phyloP scores from a whole-genome alignment of 306 rosid genomes.

The Prunus salicina region DNA sequence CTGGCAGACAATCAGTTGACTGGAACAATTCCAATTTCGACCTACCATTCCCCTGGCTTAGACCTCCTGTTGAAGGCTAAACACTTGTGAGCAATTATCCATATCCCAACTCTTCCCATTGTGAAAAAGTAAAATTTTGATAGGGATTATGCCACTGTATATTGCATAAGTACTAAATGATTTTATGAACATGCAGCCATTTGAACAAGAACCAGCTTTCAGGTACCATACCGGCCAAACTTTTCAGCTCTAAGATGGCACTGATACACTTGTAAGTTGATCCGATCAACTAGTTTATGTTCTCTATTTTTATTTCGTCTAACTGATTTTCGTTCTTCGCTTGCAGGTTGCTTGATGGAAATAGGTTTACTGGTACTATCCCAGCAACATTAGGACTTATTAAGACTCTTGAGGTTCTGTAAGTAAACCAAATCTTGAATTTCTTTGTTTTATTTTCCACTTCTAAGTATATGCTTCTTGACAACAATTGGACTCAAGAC shows the following conservation, averaged over 20 bases:
- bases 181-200: conserved; percentile 58
- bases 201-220: conserved; percentile 85
- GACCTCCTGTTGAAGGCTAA: conserved; percentile 75
- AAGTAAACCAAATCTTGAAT: conserved; percentile 44
- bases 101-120: neutral
- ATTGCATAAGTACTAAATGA: neutral
- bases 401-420: conserved; percentile 80
- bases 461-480: neutral
- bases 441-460: neutral
- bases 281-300: neutral
- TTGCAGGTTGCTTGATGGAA: conserved; percentile 69
- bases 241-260: conserved; percentile 69
- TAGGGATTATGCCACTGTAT: neutral
- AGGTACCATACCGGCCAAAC: conserved; percentile 59
- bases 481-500: conserved; percentile 2
- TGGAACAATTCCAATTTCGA: conserved; percentile 71
- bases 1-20: conserved; percentile 67
- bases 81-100: conserved; percentile 62
- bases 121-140: neutral
- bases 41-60: conserved; percentile 58
- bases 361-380: conserved; percentile 49
- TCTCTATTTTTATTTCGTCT: neutral
- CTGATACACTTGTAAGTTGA: conserved; percentile 76
- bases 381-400: conserved; percentile 73
- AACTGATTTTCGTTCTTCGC: conserved; percentile 5